phyloP scores from a whole-genome alignment of 1,284 basidiomycete genomes.

The Tylopilus sp. region DNA sequence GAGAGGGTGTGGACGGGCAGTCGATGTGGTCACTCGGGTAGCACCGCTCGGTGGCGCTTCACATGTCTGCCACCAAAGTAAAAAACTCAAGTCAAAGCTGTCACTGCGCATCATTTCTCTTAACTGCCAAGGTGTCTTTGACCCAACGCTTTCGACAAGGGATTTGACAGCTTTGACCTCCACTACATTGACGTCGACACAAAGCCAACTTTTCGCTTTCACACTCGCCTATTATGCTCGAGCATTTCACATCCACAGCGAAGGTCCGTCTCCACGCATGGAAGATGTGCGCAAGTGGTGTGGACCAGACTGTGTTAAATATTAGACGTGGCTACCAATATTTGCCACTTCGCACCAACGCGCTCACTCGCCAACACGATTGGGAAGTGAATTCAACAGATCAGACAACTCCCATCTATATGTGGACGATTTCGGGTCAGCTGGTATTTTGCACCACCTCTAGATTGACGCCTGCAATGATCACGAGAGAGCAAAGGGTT shows the following conservation, averaged over 20 bases:
- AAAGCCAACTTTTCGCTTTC: too few species aligned
- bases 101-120: neutral
- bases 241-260: neutral
- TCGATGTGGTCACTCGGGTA: constrained; percentile 3
- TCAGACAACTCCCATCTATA: neutral
- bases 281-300: neutral
- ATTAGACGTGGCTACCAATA: neutral
- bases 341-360: neutral
- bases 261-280: neutral
- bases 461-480: too few species aligned
- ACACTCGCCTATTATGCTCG: neutral
- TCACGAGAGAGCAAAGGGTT: too few species aligned
- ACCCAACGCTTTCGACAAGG: neutral
- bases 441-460: neutral
- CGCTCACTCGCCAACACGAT: constrained; percentile 10
- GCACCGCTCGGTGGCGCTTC: constrained; percentile 13
- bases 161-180: neutral
- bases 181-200: too few species aligned
- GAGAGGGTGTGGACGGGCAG: constrained; percentile 1
- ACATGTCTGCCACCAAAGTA: neutral
- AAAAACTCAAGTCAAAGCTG: neutral
- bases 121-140: neutral
- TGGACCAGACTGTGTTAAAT: neutral
- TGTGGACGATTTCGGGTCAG: neutral
- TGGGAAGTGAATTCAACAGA: too few species aligned